phyloP scores from a whole-genome alignment of 345 rosid genomes.

The Populus pruinosa region DNA sequence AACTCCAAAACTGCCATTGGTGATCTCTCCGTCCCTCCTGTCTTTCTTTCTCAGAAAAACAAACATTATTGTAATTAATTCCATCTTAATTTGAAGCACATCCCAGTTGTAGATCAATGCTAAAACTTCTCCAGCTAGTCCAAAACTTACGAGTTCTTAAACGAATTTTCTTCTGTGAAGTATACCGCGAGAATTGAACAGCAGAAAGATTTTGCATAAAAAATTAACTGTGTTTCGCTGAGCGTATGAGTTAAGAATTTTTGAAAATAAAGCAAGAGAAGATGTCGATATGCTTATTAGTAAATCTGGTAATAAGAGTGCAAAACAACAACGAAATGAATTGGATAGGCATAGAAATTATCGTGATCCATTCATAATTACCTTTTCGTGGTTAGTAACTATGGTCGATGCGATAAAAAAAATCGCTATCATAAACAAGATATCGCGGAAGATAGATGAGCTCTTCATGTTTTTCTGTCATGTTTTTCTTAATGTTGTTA shows the following conservation, averaged over 20 bases:
- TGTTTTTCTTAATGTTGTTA: slow-evolving; percentile 5
- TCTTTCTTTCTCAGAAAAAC: neutral
- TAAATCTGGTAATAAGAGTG: neutral
- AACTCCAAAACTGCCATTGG: neutral
- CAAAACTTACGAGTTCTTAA: neutral
- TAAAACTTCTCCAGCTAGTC: neutral
- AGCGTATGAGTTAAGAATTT: neutral
- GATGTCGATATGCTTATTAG: neutral
- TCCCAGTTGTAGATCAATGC: neutral
- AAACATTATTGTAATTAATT: neutral
- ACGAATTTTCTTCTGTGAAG: neutral
- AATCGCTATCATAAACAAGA: neutral
- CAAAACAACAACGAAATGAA: neutral
- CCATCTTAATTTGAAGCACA: neutral
- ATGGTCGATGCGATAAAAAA: slow-evolving; percentile 15
- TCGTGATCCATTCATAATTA: neutral
- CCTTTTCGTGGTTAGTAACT: neutral
- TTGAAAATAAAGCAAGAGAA: neutral
- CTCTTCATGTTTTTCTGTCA: slow-evolving; percentile 5
- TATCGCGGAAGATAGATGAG: neutral
- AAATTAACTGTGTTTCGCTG: neutral
- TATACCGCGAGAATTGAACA: neutral
- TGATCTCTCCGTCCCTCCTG: neutral
- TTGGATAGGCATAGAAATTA: neutral
- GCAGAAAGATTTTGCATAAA: neutral